phyloP scores from a whole-genome alignment of 2,329 filamentous ascomycete genomes.

The Scedosporium apiospermum region DNA sequence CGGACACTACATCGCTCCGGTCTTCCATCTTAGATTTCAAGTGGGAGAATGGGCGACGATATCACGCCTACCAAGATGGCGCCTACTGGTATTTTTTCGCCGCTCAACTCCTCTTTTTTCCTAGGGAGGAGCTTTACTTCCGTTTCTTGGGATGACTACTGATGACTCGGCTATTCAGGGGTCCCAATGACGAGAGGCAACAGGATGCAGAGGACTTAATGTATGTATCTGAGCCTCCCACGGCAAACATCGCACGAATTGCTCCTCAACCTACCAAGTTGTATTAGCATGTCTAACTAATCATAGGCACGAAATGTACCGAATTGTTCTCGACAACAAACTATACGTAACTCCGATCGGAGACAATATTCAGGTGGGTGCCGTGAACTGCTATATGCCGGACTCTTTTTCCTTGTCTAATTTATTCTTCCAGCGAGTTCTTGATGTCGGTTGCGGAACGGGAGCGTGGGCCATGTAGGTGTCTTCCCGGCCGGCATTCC shows the following conservation, averaged over 20 bases:
- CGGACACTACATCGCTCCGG: constrained; percentile 20
- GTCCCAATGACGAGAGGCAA: constrained; percentile 18
- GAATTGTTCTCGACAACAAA: constrained; percentile 30
- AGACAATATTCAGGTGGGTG: neutral
- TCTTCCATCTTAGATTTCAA: constrained; percentile 32
- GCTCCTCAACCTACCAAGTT: too few species aligned
- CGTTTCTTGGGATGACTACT: neutral
- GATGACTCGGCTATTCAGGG: constrained; percentile 10
- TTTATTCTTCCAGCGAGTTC: constrained; percentile 25
- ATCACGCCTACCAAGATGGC: constrained; percentile 35
- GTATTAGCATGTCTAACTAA: too few species aligned
- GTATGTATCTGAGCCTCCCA: constrained; percentile 4
- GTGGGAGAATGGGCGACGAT: constrained; percentile 37
- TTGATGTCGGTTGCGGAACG: constrained; percentile 52
- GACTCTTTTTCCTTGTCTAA: neutral
- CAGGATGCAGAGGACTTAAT: constrained; percentile 19
- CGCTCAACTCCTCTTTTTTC: too few species aligned
- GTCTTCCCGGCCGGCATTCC: too few species aligned
- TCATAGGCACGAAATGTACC: constrained; percentile 37
- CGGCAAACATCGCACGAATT: neutral
- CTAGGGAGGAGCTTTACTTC: neutral
- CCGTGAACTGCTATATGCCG: neutral
- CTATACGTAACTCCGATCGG: constrained; percentile 35
- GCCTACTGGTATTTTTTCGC: constrained; percentile 16
- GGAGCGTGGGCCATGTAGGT: constrained; percentile 40